Evolutionary conservation across 345 rosid species (phyloP).

Genomic region (Syzygium oleosum): DNA sequence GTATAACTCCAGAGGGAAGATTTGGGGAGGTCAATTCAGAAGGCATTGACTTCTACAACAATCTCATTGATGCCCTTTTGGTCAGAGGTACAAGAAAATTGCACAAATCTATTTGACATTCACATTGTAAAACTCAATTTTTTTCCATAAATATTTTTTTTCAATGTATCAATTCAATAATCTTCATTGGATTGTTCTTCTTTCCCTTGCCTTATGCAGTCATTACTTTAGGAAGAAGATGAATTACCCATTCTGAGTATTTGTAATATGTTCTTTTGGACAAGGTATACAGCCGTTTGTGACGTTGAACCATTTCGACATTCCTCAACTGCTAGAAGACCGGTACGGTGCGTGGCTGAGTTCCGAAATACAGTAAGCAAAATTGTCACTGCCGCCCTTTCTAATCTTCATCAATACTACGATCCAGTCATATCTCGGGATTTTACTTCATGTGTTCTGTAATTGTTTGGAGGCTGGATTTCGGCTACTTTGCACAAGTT

Average conservation of each 20-base stretch:
- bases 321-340: conserved; percentile 11
- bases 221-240: not conserved
- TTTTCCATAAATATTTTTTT: not conserved
- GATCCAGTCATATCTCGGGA: conserved; percentile 8
- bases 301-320: conserved; percentile 14
- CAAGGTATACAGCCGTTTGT: conserved; percentile 15
- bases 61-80: conserved; percentile 7
- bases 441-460: conserved; percentile 2
- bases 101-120: not conserved
- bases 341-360: conserved; percentile 17
- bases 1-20: conserved; percentile 12
- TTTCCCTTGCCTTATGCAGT: not conserved
- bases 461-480: conserved; percentile 39
- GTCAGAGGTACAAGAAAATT: conserved; percentile 2
- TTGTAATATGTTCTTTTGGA: not conserved
- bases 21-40: conserved; percentile 14
- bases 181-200: not conserved
- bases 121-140: not conserved
- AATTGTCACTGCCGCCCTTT: not conserved
- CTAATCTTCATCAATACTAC: not conserved
- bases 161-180: not conserved
- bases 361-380: conserved; percentile 10
- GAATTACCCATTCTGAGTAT: not conserved
- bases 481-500: conserved; percentile 33
- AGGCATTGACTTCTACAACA: conserved; percentile 18